Evolutionary conservation across 1,284 basidiomycete species (phyloP).

Genomic region (Lignosus rhinocerotis): DNA sequence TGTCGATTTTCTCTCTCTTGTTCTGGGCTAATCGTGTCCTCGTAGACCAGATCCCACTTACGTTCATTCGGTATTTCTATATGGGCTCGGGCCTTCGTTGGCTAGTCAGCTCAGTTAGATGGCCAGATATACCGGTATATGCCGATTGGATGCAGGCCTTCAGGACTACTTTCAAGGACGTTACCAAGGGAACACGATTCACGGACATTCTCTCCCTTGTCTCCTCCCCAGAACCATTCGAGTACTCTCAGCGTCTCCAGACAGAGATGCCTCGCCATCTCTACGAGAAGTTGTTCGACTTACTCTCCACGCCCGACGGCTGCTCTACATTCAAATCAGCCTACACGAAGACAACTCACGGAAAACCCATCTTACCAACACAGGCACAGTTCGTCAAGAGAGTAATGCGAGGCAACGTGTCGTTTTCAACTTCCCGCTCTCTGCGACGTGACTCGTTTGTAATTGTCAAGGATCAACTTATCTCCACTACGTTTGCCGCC

Average conservation of each 20-base stretch:
- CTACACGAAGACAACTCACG: neutral
- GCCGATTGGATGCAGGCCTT: neutral
- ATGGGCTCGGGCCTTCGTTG: slow-evolving; percentile 7
- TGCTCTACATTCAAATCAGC: neutral
- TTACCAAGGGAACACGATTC: neutral
- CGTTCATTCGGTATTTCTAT: slow-evolving; percentile 16
- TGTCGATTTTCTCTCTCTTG: neutral
- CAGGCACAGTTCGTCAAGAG: neutral
- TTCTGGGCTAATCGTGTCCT: neutral
- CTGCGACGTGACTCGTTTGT: neutral
- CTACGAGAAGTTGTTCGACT: neutral
- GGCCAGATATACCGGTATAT: neutral
- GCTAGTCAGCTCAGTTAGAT: slow-evolving; percentile 1
- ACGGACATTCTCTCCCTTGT: neutral
- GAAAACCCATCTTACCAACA: neutral
- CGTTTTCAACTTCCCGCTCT: neutral
- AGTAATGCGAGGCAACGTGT: neutral
- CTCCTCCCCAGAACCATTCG: neutral
- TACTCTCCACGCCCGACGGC: neutral
- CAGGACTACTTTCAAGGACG: neutral
- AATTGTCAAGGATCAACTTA: neutral
- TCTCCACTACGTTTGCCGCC: neutral
- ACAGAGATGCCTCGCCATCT: neutral
- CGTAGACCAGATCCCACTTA: slow-evolving; percentile 12
- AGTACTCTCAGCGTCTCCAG: neutral